Evolutionary conservation across 371 early-diverging fungal genomes (phyloP).

Genomic region (Syncephalastrum contaminatum): DNA sequence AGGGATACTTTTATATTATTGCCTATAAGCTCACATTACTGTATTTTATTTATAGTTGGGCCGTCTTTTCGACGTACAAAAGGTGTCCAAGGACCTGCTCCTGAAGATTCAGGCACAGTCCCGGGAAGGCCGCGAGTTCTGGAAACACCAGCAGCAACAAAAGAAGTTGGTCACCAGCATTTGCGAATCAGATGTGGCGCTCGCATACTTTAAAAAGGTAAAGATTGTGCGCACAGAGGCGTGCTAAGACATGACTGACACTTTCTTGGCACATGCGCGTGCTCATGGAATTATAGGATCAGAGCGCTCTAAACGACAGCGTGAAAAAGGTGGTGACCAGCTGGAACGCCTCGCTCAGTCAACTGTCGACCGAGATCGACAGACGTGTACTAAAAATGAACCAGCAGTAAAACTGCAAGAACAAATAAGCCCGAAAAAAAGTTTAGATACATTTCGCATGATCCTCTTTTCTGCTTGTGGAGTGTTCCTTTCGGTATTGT

Average conservation of each 20-base stretch:
- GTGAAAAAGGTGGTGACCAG: conserved; percentile 35
- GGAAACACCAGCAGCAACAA: conserved; percentile 30
- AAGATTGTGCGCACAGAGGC: not conserved
- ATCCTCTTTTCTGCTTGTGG: too few relatives aligned
- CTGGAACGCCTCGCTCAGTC: conserved; percentile 33
- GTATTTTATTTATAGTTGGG: not conserved
- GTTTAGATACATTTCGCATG: too few relatives aligned
- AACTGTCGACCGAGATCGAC: conserved; percentile 35
- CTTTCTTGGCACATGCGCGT: not conserved
- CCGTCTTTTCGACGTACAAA: conserved; percentile 12
- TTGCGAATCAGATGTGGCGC: conserved; percentile 15
- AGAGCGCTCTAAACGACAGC: conserved; percentile 19
- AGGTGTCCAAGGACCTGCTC: conserved; percentile 27
- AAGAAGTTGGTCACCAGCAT: conserved; percentile 30
- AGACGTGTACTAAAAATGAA: conserved; percentile 30
- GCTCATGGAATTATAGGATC: conserved; percentile 15
- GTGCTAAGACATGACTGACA: not conserved
- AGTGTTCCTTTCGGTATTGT: too few relatives aligned
- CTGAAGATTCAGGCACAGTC: conserved; percentile 24
- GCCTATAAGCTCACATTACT: not conserved
- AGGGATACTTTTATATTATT: conserved; percentile 7
- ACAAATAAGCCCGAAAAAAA: too few relatives aligned
- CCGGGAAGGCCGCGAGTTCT: conserved; percentile 25
- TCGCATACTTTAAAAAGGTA: conserved; percentile 24
- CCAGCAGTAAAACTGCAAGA: too few relatives aligned